Evolutionary conservation across 305 asterid species (phyloP), one percentile per base, ranked within the genome.

Genomic region (Plantago lanceolata): DNA sequence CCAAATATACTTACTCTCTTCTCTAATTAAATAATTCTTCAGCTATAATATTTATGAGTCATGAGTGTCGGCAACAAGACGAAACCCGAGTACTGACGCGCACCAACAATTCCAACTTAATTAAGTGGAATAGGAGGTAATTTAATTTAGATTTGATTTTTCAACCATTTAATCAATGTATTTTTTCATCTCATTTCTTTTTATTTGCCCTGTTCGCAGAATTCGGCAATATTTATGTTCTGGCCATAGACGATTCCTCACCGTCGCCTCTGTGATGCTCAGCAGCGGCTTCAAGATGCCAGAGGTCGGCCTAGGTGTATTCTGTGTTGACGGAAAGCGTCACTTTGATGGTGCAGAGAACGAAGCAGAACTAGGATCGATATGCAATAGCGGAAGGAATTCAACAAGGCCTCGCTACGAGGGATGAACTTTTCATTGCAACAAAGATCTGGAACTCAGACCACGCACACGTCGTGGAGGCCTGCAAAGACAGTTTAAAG

Each of bases 381-480:
- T n/a, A n/a, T n/a, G 85, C 85, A 59, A 78, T 82, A 56, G 72
- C 72, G 57, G 85, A 79, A 54, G 88, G 79, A 51, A 72, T 79
- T 67, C 64, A 71, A 60, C 63, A 58, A 5, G 84, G 82, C 37
- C 64, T 82, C 44, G 83, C 77, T 40, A 82, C 73, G 60, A 72
- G 88, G 72, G 83, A 82, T 74, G 85, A 82, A 58, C 81, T 82
- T 50, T 79, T 82, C 59, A 66, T 82, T 33, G 75, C 85, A 35
- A 79, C 88, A 19, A 82, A 79, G 90, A 79, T 86, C 18, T 86
- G 94, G 94, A 86, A 81, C 66, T 86, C 94, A 4, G 90, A 86
- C 61, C 94, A 86, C 45, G 86, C 86, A 40, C 88, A 86, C 73
- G 94, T 81, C 51, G 59, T 76, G 20, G 90, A 79, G 82, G 94